Evolutionary conservation across 768 basidiomycete species (phyloP).

Genomic region (Lactarius sp.): DNA sequence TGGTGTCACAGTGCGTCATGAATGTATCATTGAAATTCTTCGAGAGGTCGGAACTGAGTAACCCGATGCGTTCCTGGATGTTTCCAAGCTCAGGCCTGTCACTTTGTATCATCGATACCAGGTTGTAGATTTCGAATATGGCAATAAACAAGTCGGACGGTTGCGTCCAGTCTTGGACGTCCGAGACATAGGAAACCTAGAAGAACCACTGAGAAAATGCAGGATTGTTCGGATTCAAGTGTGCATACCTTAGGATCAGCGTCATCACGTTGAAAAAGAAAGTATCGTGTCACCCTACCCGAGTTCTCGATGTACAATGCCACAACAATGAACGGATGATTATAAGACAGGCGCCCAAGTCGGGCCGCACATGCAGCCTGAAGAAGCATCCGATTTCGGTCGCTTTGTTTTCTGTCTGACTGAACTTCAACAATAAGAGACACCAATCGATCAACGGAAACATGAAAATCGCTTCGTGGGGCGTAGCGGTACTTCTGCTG

Average conservation of each 20-base stretch:
- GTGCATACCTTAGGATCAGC: background rate
- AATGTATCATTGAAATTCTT: background rate
- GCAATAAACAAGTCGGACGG: background rate
- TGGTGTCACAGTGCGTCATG: background rate
- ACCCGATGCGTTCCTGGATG: background rate
- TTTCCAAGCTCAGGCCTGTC: background rate
- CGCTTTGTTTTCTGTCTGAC: background rate
- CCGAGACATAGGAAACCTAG: background rate
- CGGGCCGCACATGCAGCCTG: no score
- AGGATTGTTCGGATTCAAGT: background rate
- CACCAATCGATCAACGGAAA: background rate
- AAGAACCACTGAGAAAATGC: background rate
- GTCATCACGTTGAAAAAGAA: background rate
- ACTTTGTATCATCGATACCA: background rate
- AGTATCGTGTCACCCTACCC: background rate
- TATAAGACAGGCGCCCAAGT: no score
- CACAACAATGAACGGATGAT: background rate
- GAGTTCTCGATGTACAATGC: background rate
- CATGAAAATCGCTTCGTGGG: slow-evolving; percentile 3
- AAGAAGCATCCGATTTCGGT: background rate
- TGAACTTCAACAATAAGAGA: slow-evolving; percentile 2
- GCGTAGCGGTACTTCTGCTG: background rate
- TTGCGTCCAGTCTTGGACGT: background rate
- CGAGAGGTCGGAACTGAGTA: background rate
- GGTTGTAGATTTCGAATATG: background rate